phyloP scores from a whole-genome alignment of 495 filamentous ascomycete species.

The Astrothelium subdiscretum region DNA sequence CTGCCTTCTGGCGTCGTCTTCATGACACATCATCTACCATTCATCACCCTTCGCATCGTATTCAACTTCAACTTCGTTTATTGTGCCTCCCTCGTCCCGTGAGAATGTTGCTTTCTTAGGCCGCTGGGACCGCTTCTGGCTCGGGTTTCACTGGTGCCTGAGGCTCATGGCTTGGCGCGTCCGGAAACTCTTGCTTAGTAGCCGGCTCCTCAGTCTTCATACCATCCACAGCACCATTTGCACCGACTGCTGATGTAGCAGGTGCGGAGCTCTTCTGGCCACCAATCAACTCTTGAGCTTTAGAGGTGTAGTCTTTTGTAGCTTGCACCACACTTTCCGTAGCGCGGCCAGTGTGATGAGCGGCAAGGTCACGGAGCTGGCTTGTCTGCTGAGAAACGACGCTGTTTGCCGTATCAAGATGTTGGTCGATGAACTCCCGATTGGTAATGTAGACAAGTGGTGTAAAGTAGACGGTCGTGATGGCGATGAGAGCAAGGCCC shows the following conservation, averaged over 20 bases:
- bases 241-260: not conserved
- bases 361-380: constrained; percentile 68
- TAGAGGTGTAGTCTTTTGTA: constrained; percentile 69
- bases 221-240: not conserved
- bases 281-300: constrained; percentile 66
- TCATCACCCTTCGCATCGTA: not conserved
- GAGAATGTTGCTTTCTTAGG: not conserved
- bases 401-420: constrained; percentile 59
- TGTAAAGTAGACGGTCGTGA: constrained; percentile 67
- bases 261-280: not conserved
- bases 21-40: not conserved
- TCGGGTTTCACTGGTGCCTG: not conserved
- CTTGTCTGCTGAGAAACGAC: constrained; percentile 68
- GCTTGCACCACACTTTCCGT: constrained; percentile 69
- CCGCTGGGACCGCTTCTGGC: not conserved
- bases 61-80: not conserved
- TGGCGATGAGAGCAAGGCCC: constrained; percentile 72
- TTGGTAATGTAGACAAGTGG: constrained; percentile 88
- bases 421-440: constrained; percentile 82
- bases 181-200: not conserved
- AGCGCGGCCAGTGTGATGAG: constrained; percentile 67
- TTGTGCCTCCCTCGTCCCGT: not conserved
- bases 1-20: not conserved
- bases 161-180: not conserved
- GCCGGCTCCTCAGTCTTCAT: not conserved